phyloP scores from a whole-genome alignment of 1,284 basidiomycete species.

The Coniophora puteana region DNA sequence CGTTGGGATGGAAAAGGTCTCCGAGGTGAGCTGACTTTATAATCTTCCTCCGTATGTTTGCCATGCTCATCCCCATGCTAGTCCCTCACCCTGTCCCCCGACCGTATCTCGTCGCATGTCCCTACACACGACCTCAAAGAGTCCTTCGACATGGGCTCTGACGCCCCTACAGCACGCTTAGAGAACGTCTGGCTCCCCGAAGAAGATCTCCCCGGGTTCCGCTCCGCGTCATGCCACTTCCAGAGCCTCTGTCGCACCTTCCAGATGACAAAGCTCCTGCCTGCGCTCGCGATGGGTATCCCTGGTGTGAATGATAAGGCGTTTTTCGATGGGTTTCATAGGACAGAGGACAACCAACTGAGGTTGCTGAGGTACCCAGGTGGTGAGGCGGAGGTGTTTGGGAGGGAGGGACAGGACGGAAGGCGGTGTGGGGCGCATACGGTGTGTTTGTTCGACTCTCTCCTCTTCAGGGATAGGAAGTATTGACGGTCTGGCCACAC shows the following conservation, averaged over 20 bases:
- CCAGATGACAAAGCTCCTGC: conserved; percentile 21
- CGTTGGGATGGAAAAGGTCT: conserved; percentile 11
- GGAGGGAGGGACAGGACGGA: conserved; percentile 23
- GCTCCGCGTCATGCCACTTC: conserved; percentile 9
- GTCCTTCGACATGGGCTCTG: conserved; percentile 28
- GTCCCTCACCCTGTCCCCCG: conserved; percentile 9
- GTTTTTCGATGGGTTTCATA: conserved; percentile 22
- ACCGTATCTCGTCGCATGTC: conserved; percentile 6
- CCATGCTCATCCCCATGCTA: conserved; percentile 1
- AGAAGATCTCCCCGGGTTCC: conserved; percentile 28
- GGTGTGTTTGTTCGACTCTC: conserved; percentile 1
- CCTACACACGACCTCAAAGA: conserved; percentile 21
- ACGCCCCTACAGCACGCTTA: conserved; percentile 18
- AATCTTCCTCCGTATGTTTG: neutral
- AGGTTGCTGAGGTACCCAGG: conserved; percentile 33
- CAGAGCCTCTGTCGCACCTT: conserved; percentile 15
- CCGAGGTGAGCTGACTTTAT: conserved; percentile 5
- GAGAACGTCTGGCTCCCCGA: conserved; percentile 34
- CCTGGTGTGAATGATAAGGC: conserved; percentile 11
- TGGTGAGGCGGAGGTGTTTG: conserved; percentile 16
- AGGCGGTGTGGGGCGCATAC: conserved; percentile 34
- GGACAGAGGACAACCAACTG: conserved; percentile 32
- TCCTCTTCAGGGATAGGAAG: neutral
- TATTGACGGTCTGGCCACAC: neutral
- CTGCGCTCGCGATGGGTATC: conserved; percentile 29